Evolutionary conservation across 805 yeast genomes (phyloP).

Genomic region (Wickerhamiella kazuoi): DNA sequence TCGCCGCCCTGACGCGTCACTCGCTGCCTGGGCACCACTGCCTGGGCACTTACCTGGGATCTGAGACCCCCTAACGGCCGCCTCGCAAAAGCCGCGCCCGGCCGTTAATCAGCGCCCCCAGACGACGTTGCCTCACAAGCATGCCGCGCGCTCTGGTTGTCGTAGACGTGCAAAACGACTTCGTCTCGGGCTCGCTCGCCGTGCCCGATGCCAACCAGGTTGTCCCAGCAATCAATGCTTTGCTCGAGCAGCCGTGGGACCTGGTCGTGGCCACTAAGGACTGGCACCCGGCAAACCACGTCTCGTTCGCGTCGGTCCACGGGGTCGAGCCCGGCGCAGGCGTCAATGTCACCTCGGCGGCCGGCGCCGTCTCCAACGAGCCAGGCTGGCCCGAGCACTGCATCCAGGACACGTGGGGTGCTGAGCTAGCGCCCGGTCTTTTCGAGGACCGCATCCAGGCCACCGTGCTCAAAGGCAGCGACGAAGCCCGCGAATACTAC

Average conservation of each 20-base stretch:
- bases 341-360: constrained; percentile 13
- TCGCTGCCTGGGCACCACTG: too few species aligned
- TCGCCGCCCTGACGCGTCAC: too few species aligned
- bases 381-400: constrained; percentile 81
- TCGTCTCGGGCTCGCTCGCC: constrained; percentile 60
- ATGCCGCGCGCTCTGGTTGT: constrained; percentile 39
- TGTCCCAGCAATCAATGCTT: constrained; percentile 32
- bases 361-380: constrained; percentile 24
- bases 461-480: constrained; percentile 53
- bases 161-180: constrained; percentile 75
- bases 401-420: constrained; percentile 52
- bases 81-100: too few species aligned
- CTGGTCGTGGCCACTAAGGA: constrained; percentile 61
- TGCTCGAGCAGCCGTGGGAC: constrained; percentile 38
- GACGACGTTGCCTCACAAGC: not conserved
- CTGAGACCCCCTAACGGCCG: too few species aligned
- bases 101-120: not conserved
- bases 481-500: constrained; percentile 63
- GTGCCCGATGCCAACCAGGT: constrained; percentile 46
- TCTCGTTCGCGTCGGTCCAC: constrained; percentile 67
- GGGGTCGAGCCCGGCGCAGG: constrained; percentile 32
- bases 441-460: constrained; percentile 21
- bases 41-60: too few species aligned
- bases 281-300: constrained; percentile 72
- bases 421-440: constrained; percentile 40